Evolutionary conservation across 148 eudicot species (phyloP).

Genomic region (Linanthus parryae): DNA sequence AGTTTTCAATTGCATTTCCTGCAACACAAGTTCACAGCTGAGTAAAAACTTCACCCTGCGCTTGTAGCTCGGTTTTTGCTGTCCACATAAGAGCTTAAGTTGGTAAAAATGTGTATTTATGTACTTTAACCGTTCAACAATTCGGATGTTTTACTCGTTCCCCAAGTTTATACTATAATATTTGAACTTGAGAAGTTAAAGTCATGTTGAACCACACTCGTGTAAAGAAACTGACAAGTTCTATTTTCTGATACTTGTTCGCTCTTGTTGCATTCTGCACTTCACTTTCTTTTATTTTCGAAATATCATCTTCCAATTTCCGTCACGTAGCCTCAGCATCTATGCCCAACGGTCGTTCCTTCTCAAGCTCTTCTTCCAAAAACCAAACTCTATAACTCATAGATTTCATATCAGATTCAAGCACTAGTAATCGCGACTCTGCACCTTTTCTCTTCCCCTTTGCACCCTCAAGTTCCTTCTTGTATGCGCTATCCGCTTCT

Average conservation of each 20-base stretch:
- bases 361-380: conserved; percentile 39
- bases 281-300: conserved; percentile 32
- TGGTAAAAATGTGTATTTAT: too few relatives aligned
- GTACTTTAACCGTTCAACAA: too few relatives aligned
- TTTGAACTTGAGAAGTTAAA: not conserved
- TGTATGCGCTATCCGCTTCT: conserved; percentile 50
- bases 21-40: too few relatives aligned
- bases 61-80: too few relatives aligned
- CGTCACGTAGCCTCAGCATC: conserved; percentile 35
- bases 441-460: conserved; percentile 41
- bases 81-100: too few relatives aligned
- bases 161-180: too few relatives aligned
- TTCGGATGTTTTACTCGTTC: too few relatives aligned
- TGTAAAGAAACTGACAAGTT: conserved; percentile 29
- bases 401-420: conserved; percentile 45
- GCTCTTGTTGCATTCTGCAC: conserved; percentile 24
- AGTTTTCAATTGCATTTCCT: too few relatives aligned
- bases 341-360: conserved; percentile 34
- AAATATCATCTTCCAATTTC: conserved; percentile 46
- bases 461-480: conserved; percentile 36
- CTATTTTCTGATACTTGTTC: conserved; percentile 34
- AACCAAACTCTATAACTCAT: conserved; percentile 37
- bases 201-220: not conserved
- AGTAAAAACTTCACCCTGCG: too few relatives aligned
- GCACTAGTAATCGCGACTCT: conserved; percentile 26